A percentile compares a stretch with the other conserved stretches of the same genome.
phyloP scores from a whole-genome alignment of 179 eudicot species.

The Beta macrorhiza region DNA sequence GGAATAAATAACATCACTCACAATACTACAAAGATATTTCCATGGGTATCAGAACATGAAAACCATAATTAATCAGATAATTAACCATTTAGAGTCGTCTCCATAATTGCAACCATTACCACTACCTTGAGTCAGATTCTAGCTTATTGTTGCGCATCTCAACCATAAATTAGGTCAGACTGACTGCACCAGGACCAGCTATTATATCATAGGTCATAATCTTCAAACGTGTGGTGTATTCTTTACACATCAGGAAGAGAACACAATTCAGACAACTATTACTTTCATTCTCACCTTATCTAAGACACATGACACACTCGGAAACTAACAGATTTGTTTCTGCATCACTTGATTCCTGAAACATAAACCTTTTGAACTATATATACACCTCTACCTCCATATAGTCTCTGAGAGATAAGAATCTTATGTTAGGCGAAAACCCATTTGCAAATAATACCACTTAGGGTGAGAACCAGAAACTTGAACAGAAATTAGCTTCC shows the following conservation, averaged over 20 bases:
- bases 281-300: constrained; percentile 16
- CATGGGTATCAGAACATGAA: too few relatives aligned
- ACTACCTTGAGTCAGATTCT: too few relatives aligned
- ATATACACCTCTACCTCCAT: constrained; percentile 4
- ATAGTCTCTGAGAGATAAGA: neutral
- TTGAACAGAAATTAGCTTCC: constrained; percentile 23
- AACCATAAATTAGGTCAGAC: too few relatives aligned
- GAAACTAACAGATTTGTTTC: constrained; percentile 11
- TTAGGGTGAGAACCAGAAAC: constrained; percentile 17
- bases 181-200: too few relatives aligned
- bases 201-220: too few relatives aligned
- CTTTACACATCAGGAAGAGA: constrained; percentile 7
- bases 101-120: too few relatives aligned
- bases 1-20: too few relatives aligned
- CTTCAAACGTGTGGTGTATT: too few relatives aligned
- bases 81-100: too few relatives aligned
- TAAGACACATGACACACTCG: constrained; percentile 4
- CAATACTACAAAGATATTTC: too few relatives aligned
- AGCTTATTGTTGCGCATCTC: too few relatives aligned
- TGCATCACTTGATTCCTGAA: constrained; percentile 7
- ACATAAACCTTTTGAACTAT: constrained; percentile 13
- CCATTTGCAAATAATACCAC: neutral
- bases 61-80: too few relatives aligned
- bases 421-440: neutral
- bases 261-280: constrained; percentile 18